Conservation (phyloP, 202 grass and related monocot genomes). For the Saccharum hybrid region DNA sequence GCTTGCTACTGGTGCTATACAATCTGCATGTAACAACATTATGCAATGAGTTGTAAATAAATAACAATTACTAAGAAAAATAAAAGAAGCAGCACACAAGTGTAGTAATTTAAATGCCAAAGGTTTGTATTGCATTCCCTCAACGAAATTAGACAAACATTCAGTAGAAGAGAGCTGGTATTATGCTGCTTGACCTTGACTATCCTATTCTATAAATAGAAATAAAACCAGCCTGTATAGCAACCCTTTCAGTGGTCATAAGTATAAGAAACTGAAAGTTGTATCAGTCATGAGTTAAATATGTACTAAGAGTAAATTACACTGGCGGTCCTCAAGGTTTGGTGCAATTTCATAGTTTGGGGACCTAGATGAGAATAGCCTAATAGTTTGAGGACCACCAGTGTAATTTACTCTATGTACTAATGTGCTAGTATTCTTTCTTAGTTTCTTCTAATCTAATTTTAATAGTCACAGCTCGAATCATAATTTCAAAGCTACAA, state of each 20-base stretch:
- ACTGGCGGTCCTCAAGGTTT: too few species aligned
- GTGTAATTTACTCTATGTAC: too few species aligned
- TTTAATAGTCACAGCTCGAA: neutral
- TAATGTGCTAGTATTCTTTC: neutral
- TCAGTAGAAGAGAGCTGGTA: conserved; percentile 6
- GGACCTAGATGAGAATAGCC: too few species aligned
- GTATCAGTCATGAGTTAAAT: neutral
- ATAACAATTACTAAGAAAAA: conserved; percentile 29
- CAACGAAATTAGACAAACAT: conserved; percentile 29
- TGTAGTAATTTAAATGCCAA: conserved; percentile 24
- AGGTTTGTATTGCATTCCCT: conserved; percentile 6
- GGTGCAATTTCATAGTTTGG: too few species aligned
- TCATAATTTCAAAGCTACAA: neutral
- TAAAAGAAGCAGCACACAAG: conserved; percentile 20
- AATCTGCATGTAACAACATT: conserved; percentile 62
- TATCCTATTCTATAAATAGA: neutral
- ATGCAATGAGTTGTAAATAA: conserved; percentile 25
- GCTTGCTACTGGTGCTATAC: conserved; percentile 17
- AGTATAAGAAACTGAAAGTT: conserved; percentile 6
- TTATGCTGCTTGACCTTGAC: conserved; percentile 6
- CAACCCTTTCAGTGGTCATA: conserved; percentile 10
- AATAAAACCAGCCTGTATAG: neutral
- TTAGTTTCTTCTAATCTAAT: conserved; percentile 33
- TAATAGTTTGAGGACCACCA: too few species aligned
- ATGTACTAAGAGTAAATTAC: neutral